phyloP scores from a whole-genome alignment of 2,329 filamentous ascomycete genomes.

The Cladosporium sp. region DNA sequence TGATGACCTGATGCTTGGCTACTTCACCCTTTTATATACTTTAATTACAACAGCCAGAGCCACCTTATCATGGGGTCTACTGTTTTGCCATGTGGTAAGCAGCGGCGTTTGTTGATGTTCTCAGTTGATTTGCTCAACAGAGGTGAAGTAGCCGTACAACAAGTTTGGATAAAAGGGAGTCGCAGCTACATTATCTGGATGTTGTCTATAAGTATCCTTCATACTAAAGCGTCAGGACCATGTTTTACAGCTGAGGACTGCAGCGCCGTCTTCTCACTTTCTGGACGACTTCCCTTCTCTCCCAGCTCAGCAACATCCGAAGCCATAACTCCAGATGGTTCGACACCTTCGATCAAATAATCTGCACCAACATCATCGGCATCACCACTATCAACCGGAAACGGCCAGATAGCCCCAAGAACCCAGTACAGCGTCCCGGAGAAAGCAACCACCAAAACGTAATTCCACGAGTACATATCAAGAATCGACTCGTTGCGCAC shows the following conservation, averaged over 20 bases:
- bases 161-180: too few species aligned
- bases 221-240: not conserved
- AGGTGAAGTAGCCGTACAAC: too few species aligned
- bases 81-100: too few species aligned
- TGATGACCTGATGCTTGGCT: not conserved
- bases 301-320: not conserved
- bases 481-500: constrained; percentile 1
- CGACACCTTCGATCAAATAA: constrained; percentile 10
- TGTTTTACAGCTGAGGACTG: not conserved
- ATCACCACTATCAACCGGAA: constrained; percentile 9
- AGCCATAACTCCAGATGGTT: not conserved
- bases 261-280: not conserved
- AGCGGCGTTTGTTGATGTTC: too few species aligned
- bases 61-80: too few species aligned
- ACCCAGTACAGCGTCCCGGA: constrained; percentile 13
- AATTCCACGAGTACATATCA: constrained; percentile 18
- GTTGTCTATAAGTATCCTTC: not conserved
- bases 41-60: too few species aligned
- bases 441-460: constrained; percentile 13
- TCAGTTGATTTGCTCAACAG: too few species aligned
- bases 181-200: too few species aligned
- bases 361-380: constrained; percentile 8
- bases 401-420: not conserved
- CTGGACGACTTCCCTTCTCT: not conserved
- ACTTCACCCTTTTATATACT: not conserved